Percentiles rank a stretch among this genome's conserved stretches.
phyloP scores from a whole-genome alignment of 2,329 filamentous ascomycete genomes.

The Talaromyces amestolkiae region DNA sequence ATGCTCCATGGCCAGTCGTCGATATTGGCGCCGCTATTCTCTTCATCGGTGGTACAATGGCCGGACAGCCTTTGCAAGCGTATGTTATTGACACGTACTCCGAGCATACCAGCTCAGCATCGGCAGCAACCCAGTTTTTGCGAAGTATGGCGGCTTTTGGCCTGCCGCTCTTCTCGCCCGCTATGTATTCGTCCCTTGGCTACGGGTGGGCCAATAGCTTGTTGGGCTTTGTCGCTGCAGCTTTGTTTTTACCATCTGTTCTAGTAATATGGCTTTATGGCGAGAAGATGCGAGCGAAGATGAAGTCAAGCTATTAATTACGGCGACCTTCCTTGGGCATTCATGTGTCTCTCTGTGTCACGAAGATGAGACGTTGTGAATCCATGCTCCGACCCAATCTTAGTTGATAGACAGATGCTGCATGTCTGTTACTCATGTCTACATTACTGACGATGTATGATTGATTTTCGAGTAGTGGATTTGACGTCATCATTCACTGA shows the following conservation, averaged over 20 bases:
- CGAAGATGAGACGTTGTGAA: not conserved
- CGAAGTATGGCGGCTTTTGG: conserved; percentile 54
- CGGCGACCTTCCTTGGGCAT: not conserved
- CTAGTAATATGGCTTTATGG: conserved; percentile 47
- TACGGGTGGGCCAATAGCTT: conserved; percentile 51
- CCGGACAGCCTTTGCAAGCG: not conserved
- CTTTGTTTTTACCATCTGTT: conserved; percentile 39
- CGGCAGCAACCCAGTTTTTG: conserved; percentile 52
- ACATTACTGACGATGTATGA: not conserved
- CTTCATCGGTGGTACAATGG: not conserved
- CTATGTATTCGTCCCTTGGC: conserved; percentile 44
- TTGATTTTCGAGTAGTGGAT: not conserved
- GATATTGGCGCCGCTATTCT: not conserved
- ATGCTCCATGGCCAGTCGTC: conserved; percentile 35
- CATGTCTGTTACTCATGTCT: not conserved
- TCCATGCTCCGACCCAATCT: not conserved
- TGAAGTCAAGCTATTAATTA: conserved; percentile 2
- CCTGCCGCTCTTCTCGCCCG: conserved; percentile 57
- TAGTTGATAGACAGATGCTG: not conserved
- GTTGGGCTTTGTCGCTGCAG: conserved; percentile 49
- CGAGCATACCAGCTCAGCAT: conserved; percentile 42
- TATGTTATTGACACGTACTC: conserved; percentile 26
- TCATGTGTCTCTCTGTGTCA: not conserved
- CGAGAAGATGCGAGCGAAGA: conserved; percentile 2
- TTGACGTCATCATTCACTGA: not conserved